Evolutionary conservation across 2,329 filamentous ascomycete genomes (phyloP).

Genomic region (Geoglossum cookeanum): DNA sequence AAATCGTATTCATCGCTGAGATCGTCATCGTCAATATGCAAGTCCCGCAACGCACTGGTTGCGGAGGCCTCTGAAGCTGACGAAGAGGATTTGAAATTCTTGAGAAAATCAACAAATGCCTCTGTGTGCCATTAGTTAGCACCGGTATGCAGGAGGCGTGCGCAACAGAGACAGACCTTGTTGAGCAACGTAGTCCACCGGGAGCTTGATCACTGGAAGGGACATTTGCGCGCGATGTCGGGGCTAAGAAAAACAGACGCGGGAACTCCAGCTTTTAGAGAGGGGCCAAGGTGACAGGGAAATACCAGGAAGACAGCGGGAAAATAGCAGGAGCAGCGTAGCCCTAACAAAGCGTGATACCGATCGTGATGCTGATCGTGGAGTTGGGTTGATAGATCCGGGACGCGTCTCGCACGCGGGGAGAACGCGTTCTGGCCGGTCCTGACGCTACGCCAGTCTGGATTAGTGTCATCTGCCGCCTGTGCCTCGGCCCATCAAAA

Average conservation of each 20-base stretch:
- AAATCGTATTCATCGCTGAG: conserved; percentile 83
- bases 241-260: not conserved
- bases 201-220: conserved; percentile 58
- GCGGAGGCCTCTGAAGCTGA: conserved; percentile 45
- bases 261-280: not conserved
- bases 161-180: conserved; percentile 37
- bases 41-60: conserved; percentile 61
- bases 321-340: not conserved
- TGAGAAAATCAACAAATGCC: conserved; percentile 75
- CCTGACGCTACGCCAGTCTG: not conserved
- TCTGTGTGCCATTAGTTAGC: conserved; percentile 25
- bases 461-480: not conserved
- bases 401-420: not conserved
- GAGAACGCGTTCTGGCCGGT: not conserved
- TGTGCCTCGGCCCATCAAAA: not conserved
- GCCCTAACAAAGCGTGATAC: not conserved
- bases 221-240: conserved; percentile 43
- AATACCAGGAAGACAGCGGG: too few relatives aligned
- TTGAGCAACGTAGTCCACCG: conserved; percentile 77
- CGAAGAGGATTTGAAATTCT: conserved; percentile 69
- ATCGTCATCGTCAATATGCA: conserved; percentile 75
- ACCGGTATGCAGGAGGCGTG: conserved; percentile 18
- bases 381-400: not conserved
- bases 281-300: not conserved
- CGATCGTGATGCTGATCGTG: not conserved